Conservation (phyloP, 768 basidiomycete species). For the Floccularia luteovirens region DNA sequence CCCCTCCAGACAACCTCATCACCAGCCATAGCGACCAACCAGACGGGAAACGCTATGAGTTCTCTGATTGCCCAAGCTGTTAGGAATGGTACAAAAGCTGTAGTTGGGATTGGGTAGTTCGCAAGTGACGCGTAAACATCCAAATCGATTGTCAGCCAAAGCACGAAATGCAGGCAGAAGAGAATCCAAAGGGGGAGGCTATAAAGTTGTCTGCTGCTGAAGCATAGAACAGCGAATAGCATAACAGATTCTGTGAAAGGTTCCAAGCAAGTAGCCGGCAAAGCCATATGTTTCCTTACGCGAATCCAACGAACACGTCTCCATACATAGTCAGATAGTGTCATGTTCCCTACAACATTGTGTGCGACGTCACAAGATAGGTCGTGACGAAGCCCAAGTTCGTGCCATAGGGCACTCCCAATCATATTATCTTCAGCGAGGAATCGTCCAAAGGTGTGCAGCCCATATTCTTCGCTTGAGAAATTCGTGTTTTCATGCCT, state of each 20-base stretch:
- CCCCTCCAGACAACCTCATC: conserved; percentile 87
- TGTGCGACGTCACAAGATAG: conserved; percentile 86
- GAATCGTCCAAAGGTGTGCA: conserved; percentile 79
- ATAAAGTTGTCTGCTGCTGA: too few species aligned
- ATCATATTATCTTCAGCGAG: conserved; percentile 99
- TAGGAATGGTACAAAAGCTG: conserved; percentile 52
- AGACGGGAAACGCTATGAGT: conserved; percentile 82
- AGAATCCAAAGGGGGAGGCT: conserved; percentile 42
- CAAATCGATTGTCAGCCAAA: conserved; percentile 77
- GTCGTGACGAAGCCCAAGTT: conserved; percentile 81
- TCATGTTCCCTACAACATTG: conserved; percentile 87
- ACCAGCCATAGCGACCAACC: conserved; percentile 74
- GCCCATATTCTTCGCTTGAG: conserved; percentile 37
- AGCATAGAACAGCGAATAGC: conserved; percentile 43
- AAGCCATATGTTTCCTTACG: conserved; percentile 90
- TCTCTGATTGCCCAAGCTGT: conserved; percentile 79
- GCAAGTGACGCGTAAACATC: conserved; percentile 76
- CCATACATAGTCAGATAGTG: conserved; percentile 76
- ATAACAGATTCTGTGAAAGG: conserved; percentile 88
- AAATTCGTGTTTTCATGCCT: neutral
- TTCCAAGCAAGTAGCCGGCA: conserved; percentile 80
- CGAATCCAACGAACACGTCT: conserved; percentile 95
- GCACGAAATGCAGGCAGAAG: conserved; percentile 48
- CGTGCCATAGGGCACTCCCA: conserved; percentile 87
- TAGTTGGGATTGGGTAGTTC: conserved; percentile 47